Evolutionary conservation across 1,284 basidiomycete species (phyloP), one percentile per base, ranked within the genome.

Genomic region (Ceratobasidium sp.): DNA sequence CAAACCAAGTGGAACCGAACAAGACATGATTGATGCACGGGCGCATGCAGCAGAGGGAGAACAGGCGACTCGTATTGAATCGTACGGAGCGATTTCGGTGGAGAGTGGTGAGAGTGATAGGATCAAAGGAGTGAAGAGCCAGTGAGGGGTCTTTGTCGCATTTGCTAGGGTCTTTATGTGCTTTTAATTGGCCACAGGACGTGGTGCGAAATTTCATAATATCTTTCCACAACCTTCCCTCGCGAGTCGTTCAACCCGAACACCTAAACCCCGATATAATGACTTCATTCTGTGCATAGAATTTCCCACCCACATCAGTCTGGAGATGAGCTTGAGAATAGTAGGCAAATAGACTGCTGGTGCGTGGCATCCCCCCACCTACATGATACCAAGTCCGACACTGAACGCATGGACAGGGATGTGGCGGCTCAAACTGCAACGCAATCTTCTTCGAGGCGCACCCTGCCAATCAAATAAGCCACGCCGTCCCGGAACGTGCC

Each of bases 391-490:
- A 29, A 29, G 34, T 59, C 8, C 56, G 16, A 59, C 11, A 59
- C 56, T 13, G 56, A 59, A 34, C 56, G 56, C 29, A 29, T 59
- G 9, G 24, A n/a, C n/a, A n/a, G n/a, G n/a, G n/a, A n/a, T 29
- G 27, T 59, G 24, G 6, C 81, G 75, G 62, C 80, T 83, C 69
- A 81, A 84, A 77, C 80, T 84, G 11, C 83, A 83, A 84, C 75
- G 77, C 83, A 41, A 75, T 83, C 1, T 84, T 81, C 73, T 82
- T 84, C 22, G 83, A n/a, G n/a, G n/a, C n/a, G n/a, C n/a, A 81
- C 11, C 81, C 83, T 48, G 81, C 82, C 22, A 83, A 83, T 75
- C 81, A 83, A 59, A 79, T 83, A 14, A 80, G 81, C 51, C 82
- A 83, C 39, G 81, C 80, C 16, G 81, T 82, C 39, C 75, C 78